phyloP scores from a whole-genome alignment of 108 stramenopile genomes.

The Fistulifera solaris region DNA sequence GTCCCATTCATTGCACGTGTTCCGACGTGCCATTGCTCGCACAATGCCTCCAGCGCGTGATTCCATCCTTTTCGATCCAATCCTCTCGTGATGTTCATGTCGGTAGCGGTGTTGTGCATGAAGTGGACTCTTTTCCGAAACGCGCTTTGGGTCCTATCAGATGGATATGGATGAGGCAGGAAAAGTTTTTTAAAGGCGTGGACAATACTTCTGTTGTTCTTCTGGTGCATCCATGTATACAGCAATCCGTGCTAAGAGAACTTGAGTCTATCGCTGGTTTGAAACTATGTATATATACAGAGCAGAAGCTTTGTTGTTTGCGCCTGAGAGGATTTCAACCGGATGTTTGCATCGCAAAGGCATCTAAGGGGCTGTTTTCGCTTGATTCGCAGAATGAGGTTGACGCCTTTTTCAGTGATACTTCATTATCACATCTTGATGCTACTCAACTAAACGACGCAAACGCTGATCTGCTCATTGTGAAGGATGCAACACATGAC shows the following conservation, averaged over 20 bases:
- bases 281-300: neutral
- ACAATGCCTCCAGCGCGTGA: neutral
- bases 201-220: neutral
- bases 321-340: neutral
- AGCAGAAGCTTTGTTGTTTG: neutral
- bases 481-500: neutral
- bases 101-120: slow-evolving; percentile 21
- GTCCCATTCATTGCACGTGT: neutral
- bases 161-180: slow-evolving; percentile 9
- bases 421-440: neutral
- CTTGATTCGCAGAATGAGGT: neutral
- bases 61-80: neutral
- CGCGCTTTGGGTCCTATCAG: slow-evolving; percentile 28
- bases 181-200: neutral
- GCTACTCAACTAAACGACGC: neutral
- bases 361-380: neutral
- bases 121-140: slow-evolving; percentile 23
- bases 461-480: neutral
- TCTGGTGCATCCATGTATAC: neutral
- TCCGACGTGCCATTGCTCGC: neutral
- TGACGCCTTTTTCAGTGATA: neutral
- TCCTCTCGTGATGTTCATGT: neutral
- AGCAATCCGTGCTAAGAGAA: neutral
- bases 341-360: neutral
- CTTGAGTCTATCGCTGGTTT: neutral